A percentile compares a stretch with the other conserved stretches of the same genome.
phyloP scores from a whole-genome alignment of 352 stramenopile species.

The Globisporangium lucens region DNA sequence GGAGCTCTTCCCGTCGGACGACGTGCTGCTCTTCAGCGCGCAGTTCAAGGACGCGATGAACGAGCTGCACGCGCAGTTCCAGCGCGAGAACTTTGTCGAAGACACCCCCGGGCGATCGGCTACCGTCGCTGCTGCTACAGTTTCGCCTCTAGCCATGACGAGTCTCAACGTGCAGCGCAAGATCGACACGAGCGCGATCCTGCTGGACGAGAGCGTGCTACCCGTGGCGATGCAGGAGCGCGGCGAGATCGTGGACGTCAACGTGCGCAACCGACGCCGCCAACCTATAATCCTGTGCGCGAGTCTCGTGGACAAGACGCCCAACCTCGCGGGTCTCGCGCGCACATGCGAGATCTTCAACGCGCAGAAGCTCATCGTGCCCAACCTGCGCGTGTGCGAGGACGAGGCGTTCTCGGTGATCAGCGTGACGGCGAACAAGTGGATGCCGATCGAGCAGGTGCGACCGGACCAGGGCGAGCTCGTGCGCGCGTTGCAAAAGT shows the following conservation, averaged over 20 bases:
- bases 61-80: conserved; percentile 70
- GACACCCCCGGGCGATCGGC: conserved; percentile 15
- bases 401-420: conserved; percentile 91
- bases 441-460: conserved; percentile 93
- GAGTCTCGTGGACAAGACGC: conserved; percentile 93
- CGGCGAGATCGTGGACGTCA: conserved; percentile 29
- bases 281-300: conserved; percentile 79
- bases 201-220: conserved; percentile 61
- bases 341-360: conserved; percentile 96
- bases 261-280: conserved; percentile 44
- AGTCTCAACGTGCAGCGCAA: conserved; percentile 66
- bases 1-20: conserved; percentile 62
- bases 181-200: conserved; percentile 61
- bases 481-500: conserved; percentile 35
- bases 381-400: conserved; percentile 78
- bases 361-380: conserved; percentile 85
- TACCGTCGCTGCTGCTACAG: not conserved
- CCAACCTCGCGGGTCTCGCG: conserved; percentile 92
- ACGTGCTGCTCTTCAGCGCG: conserved; percentile 45
- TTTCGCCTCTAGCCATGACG: not conserved
- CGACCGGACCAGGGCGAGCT: conserved; percentile 39
- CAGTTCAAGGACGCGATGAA: conserved; percentile 70
- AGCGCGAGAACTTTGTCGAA: conserved; percentile 53
- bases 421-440: conserved; percentile 92
- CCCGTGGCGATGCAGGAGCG: conserved; percentile 43